Conservation (phyloP, 2,329 filamentous ascomycete genomes). For the Xylaria sp. region DNA sequence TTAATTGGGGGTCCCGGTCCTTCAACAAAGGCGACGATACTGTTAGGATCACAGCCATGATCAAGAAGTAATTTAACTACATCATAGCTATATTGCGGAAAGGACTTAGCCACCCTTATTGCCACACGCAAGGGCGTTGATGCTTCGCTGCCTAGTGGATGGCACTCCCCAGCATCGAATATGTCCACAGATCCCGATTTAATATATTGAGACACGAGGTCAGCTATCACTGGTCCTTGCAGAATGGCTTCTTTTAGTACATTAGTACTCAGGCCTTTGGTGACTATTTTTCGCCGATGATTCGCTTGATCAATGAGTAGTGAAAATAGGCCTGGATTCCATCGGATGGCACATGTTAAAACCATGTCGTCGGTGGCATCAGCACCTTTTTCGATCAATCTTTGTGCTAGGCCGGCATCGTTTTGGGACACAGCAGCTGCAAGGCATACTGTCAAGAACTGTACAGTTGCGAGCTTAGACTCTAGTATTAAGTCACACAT, state of each 20-base stretch:
- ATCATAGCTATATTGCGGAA: conserved; percentile 7
- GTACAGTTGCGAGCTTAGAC: conserved; percentile 12
- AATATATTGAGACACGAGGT: neutral
- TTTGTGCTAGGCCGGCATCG: neutral
- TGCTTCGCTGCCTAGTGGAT: too few relatives aligned
- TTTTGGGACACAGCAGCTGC: neutral
- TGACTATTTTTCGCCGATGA: neutral
- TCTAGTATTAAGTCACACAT: neutral
- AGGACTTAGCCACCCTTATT: neutral
- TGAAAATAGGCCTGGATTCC: neutral
- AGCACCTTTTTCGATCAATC: conserved; percentile 13
- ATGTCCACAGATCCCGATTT: conserved; percentile 11
- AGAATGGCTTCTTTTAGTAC: conserved; percentile 1
- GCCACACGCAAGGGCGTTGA: conserved; percentile 12
- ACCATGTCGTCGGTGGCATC: neutral
- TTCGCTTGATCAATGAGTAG: neutral
- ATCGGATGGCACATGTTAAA: neutral
- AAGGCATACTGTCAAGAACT: conserved; percentile 12
- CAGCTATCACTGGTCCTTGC: neutral
- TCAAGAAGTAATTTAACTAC: conserved; percentile 19
- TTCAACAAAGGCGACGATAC: neutral
- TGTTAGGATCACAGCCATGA: conserved; percentile 19
- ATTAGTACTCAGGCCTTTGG: neutral
- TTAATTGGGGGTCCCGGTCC: neutral
- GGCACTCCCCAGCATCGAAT: neutral